Evolutionary conservation across 2,329 filamentous ascomycete species (phyloP).

Genomic region (Aspergillus sp.): DNA sequence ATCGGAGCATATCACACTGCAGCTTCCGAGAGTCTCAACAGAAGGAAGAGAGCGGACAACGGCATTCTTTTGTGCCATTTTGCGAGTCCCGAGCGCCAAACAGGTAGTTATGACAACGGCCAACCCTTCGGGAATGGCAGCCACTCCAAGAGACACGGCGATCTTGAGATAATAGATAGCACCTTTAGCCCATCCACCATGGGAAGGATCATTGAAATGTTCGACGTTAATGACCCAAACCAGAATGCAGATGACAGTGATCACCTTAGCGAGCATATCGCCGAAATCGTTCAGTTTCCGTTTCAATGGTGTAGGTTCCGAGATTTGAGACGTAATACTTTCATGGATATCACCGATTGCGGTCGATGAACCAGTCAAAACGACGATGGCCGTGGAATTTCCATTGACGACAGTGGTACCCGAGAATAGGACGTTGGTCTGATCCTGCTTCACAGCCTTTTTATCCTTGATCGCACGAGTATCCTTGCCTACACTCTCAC

Average conservation of each 20-base stretch:
- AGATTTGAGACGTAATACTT: conserved; percentile 97
- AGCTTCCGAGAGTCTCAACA: conserved; percentile 96
- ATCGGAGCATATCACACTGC: conserved; percentile 98
- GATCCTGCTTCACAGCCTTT: conserved; percentile 93
- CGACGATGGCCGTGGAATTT: conserved; percentile 86
- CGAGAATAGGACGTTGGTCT: conserved; percentile 96
- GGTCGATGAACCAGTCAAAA: conserved; percentile 82
- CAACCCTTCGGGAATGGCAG: conserved; percentile 94
- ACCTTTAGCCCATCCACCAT: conserved; percentile 92
- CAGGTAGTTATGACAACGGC: conserved; percentile 99
- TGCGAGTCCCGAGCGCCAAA: conserved; percentile 89
- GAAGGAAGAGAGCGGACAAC: conserved; percentile 95
- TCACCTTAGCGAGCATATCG: conserved; percentile 93
- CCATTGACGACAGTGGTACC: conserved; percentile 96
- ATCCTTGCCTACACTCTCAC: conserved; percentile 93
- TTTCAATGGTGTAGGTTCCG: conserved; percentile 93
- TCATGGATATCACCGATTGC: conserved; percentile 99
- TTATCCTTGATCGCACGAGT: conserved; percentile 67
- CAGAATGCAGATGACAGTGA: conserved; percentile 91
- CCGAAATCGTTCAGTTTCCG: conserved; percentile 99
- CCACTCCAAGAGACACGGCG: conserved; percentile 94
- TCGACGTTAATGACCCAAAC: conserved; percentile 99
- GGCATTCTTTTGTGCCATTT: conserved; percentile 98
- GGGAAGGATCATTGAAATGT: conserved; percentile 92
- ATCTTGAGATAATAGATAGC: conserved; percentile 99